Base-by-base conservation (phyloP, 139 green algal genomes). In the Spirogloea muscicola region DNA sequence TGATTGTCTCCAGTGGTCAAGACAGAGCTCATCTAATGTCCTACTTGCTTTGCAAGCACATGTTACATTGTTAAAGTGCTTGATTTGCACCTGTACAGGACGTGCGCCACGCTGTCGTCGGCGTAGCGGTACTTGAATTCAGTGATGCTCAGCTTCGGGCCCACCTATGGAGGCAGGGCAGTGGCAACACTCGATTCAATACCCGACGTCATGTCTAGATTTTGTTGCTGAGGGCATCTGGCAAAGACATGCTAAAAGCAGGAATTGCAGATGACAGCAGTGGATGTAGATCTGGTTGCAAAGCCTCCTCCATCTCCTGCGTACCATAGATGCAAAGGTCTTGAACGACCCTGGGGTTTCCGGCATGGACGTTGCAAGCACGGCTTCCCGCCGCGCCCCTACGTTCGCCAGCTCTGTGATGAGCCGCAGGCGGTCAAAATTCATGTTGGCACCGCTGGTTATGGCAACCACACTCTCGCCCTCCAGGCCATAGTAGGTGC, bases 401-500 rank as follows among this genome's bases (percentile, higher is more conserved):
- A 96, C 80, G 43, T 96, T 90, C 18, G 95, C 94, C 68, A 99
- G 86, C 79, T 99, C 91, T 27, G 90, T 82, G 41, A 98, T 91
- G 34, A 97, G 81, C 1, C 93, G 84, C 76, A 97, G 86, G 34
- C 90, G 86, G 74, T 98, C 91, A 86, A 99, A 99, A 85, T 99
- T 99, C 72, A 96, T 95, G 80, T 96, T 96, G 68, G 90, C 90
- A 27, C 90, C 89, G 16, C 67, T 87, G 21, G 88, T 91, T 2
- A 95, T 66, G 1, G 79, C 81, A 21, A 91, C 86, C 66, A 84
- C 57, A n/a, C 27, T 64, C 31, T 80, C 63, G 0, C 59, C 65
- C 49, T 44, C 16, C 36, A 76, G 27, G 37, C 61, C 61, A 38
- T 79, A 76, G 16, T 77, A 40, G 39, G 71, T 25, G 60, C 87